Evolutionary conservation across 2,329 filamentous ascomycete species (phyloP).

Genomic region (Colletotrichum gigasporum): DNA sequence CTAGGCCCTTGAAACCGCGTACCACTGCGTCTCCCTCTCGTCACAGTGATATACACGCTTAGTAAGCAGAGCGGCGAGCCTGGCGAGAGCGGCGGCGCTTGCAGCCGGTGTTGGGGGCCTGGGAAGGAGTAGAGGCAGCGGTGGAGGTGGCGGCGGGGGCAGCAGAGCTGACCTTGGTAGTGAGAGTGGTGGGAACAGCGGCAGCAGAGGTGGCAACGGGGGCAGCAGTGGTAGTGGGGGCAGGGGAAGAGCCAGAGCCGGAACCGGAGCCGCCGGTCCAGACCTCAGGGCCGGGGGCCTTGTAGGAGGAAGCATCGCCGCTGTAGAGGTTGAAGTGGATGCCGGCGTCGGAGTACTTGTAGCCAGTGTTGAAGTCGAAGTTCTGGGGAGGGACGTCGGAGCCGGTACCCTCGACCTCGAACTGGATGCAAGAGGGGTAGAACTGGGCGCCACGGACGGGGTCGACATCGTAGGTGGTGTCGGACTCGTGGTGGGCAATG

Average conservation of each 20-base stretch:
- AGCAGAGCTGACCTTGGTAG: conserved; percentile 7
- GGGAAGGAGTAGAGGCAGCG: conserved; percentile 9
- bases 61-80: conserved; percentile 31
- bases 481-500: conserved; percentile 61
- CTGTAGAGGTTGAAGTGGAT: conserved; percentile 69
- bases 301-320: conserved; percentile 38
- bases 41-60: background rate
- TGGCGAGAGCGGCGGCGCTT: conserved; percentile 30
- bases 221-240: conserved; percentile 18
- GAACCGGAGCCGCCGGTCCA: conserved; percentile 37
- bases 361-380: conserved; percentile 62
- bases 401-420: conserved; percentile 65
- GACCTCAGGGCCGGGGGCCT: conserved; percentile 46
- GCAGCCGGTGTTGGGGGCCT: too few relatives aligned
- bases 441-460: conserved; percentile 57
- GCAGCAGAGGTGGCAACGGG: conserved; percentile 1
- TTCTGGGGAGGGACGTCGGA: conserved; percentile 52
- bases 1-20: background rate
- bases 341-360: conserved; percentile 65
- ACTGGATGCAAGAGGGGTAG: conserved; percentile 68
- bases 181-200: conserved; percentile 5
- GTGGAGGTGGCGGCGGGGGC: background rate
- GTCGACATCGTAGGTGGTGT: conserved; percentile 41
- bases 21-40: background rate
- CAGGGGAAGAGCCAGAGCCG: conserved; percentile 19